Evolutionary conservation across 805 yeast species (phyloP).

Genomic region (Teunomyces stri): DNA sequence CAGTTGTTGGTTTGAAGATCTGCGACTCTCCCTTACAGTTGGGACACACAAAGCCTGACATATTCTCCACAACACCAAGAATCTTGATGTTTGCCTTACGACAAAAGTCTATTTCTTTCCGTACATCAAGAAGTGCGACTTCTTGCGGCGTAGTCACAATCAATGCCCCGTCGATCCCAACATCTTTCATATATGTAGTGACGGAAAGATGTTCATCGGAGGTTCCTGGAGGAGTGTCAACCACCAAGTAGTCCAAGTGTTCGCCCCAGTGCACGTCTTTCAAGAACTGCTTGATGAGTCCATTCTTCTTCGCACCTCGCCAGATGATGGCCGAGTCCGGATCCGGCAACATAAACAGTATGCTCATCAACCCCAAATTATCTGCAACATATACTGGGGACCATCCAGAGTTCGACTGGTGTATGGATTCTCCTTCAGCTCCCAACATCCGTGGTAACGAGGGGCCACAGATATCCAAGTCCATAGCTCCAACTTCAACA

Average conservation of each 20-base stretch:
- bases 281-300: conserved; percentile 86
- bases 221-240: conserved; percentile 99
- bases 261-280: conserved; percentile 96
- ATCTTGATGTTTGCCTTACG: conserved; percentile 83
- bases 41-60: conserved; percentile 99
- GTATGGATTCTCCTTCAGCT: conserved; percentile 80
- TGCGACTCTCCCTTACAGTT: conserved; percentile 85
- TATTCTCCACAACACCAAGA: conserved; percentile 91
- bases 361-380: conserved; percentile 92
- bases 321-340: conserved; percentile 92
- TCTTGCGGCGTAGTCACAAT: conserved; percentile 98
- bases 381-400: conserved; percentile 95
- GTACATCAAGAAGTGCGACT: conserved; percentile 88
- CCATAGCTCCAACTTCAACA: conserved; percentile 93
- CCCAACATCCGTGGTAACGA: conserved; percentile 94
- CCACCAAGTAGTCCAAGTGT: conserved; percentile 72
- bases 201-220: conserved; percentile 95
- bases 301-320: conserved; percentile 96
- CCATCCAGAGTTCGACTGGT: conserved; percentile 91
- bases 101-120: conserved; percentile 95
- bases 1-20: conserved; percentile 93
- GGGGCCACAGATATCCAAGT: conserved; percentile 96
- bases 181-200: conserved; percentile 80
- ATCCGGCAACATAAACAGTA: conserved; percentile 91
- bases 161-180: conserved; percentile 93